Percentiles rank a stretch among this genome's conserved stretches.
phyloP scores from a whole-genome alignment of 2,329 filamentous ascomycete genomes.

The Alternaria angustiovoidea region DNA sequence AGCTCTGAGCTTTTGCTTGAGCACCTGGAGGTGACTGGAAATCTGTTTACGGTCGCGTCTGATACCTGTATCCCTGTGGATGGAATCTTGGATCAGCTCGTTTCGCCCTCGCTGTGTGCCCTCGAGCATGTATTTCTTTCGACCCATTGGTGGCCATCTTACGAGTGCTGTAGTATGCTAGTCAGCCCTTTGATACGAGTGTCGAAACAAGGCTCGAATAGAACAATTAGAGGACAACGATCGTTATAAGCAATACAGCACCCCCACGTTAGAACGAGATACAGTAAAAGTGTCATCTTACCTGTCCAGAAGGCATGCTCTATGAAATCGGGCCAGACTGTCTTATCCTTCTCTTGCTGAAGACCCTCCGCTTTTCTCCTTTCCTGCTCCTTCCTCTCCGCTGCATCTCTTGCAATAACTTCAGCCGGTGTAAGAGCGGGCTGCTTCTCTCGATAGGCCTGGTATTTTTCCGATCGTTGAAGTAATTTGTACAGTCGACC shows the following conservation, averaged over 20 bases:
- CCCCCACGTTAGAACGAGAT: neutral
- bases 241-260: neutral
- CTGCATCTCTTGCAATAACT: constrained; percentile 31
- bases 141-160: constrained; percentile 66
- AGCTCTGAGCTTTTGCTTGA: constrained; percentile 64
- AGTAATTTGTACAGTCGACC: constrained; percentile 41
- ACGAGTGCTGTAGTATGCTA: constrained; percentile 44
- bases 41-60: constrained; percentile 65
- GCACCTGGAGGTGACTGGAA: constrained; percentile 70
- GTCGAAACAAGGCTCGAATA: neutral
- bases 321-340: constrained; percentile 56
- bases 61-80: constrained; percentile 63
- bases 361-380: constrained; percentile 22
- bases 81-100: constrained; percentile 68
- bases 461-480: constrained; percentile 52
- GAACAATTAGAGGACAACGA: neutral
- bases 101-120: constrained; percentile 67
- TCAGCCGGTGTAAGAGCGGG: constrained; percentile 31
- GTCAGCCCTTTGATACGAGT: neutral
- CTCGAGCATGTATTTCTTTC: constrained; percentile 59
- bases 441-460: constrained; percentile 57
- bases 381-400: constrained; percentile 24
- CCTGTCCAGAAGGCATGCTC: constrained; percentile 60
- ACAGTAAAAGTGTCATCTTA: constrained; percentile 30
- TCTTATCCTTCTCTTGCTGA: constrained; percentile 48